phyloP scores from a whole-genome alignment of 345 rosid genomes.

The Erysimum cheiranthoides region DNA sequence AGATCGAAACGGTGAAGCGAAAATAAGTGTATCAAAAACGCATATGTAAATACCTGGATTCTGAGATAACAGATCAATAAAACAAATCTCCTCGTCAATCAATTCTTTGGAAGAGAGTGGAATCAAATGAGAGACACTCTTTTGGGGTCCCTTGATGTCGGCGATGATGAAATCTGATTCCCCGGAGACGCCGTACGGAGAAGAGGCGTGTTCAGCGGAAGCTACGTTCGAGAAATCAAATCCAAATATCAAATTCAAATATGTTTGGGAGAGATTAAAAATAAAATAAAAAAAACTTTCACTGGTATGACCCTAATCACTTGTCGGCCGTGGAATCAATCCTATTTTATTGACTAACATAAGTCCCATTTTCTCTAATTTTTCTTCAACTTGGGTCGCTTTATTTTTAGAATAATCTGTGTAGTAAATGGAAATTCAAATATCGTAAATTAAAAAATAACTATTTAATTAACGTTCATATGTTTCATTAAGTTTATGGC shows the following conservation, averaged over 20 bases:
- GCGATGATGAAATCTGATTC: constrained; percentile 13
- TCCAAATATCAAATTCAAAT: constrained; percentile 19
- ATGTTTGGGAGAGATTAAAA: background rate
- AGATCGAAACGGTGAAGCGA: constrained; percentile 10
- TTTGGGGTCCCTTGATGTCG: constrained; percentile 4
- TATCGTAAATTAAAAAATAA: too few species aligned
- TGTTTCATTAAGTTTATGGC: too few species aligned
- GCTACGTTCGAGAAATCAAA: constrained; percentile 24
- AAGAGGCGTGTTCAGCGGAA: constrained; percentile 33
- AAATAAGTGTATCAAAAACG: background rate
- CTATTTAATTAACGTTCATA: too few species aligned
- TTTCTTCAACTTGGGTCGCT: background rate
- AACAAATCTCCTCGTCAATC: constrained; percentile 20
- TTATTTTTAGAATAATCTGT: too few species aligned
- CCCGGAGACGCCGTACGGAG: constrained; percentile 36
- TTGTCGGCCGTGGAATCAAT: constrained; percentile 11
- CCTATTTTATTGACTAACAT: background rate
- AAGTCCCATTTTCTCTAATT: background rate
- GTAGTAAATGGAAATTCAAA: too few species aligned
- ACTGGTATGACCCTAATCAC: background rate
- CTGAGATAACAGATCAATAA: constrained; percentile 26
- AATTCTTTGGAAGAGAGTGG: background rate
- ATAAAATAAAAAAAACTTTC: too few species aligned
- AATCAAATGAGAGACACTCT: background rate
- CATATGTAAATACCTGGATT: constrained; percentile 28